Base-by-base conservation (phyloP, 116 monocot species). In the Phalaenopsis hybrid region DNA sequence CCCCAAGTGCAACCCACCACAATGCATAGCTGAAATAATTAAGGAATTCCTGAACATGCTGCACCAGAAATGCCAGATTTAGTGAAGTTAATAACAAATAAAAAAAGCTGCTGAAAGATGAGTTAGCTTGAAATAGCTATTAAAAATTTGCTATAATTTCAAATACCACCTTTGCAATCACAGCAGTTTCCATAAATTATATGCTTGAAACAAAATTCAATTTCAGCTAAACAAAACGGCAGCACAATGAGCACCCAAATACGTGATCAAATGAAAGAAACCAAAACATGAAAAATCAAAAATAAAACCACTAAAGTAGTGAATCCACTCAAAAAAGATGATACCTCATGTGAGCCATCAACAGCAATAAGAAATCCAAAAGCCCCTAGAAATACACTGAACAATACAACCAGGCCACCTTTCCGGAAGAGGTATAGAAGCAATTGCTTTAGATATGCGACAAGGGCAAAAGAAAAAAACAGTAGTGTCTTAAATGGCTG, bases 1-100 rank as follows among this genome's bases (percentile, higher is more conserved):
- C 92, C 59, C 96, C 96, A 85, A 96, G 88, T 50, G 84, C 86
- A 33, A 92, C 79, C 96, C 96, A 96, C 96, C 96, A 96, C 33
- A 93, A 82, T n/a, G 74, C 86, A 92, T 28, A 28, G 28, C 28
- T 28, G 28, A 28, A 28, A 28, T 28, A 28, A 28, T 28, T 28
- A 28, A 28, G 77, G 65, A 90, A 83, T 80, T 93, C 94, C 72
- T 89, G 88, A 50, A 89, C 82, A 79, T 89, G 92, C 94, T 96
- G 85, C 76, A 85, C 49, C 59, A 57, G 75, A 45, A 45, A 45
- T 81, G 75, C 55, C 25, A 77, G 8, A 23, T 48, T 43, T 49
- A 51, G 83, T 21, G 50, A 50, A 21, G 50, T 77, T 77, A 50
- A 49, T 51, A 77, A 17, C 17, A 10, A 77, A 43, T 23, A 34